Base-by-base conservation (phyloP, 495 filamentous ascomycete genomes). In the Lophiotrema nucula region DNA sequence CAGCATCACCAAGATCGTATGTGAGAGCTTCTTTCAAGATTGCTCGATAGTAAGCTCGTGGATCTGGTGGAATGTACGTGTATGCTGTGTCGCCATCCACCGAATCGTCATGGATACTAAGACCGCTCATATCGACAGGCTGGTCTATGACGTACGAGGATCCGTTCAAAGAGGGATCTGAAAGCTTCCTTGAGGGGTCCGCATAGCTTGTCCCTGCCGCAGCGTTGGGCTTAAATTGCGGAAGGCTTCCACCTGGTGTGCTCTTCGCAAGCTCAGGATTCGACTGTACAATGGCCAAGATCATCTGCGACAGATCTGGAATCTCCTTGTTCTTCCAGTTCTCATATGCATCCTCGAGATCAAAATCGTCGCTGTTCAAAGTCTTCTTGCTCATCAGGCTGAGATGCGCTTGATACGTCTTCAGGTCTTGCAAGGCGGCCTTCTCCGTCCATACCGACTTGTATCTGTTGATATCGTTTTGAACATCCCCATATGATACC, bases 61-160 rank as follows among this genome's bases (percentile, higher is more conserved):
- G 83, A 64, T 97, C 90, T 26, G 87, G 77, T 19, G 95, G 93
- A 42, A 96, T 95, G 66, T 89, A 99, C 8, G 86, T 90, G 70
- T 89, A 99, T 16, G 79, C 74, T 2, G 67, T 63, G 45, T 83
- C 81, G 27, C 78, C 79, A 45, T 82, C 77, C 64, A 1, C 69
- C 65, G 26, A 71, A 69, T 80, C 74, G 37, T 87, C 85, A 12
- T 82, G 77, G 2, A 92, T 72, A 19, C 81, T 86, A 53, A 90
- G 76, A 31, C 79, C 78, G 61, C 84, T 86, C 69, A 96, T 79
- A 73, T 90, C 90, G 44, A 90, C 77, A 6, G 87, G 82, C 60
- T 87, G 85, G 61, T 96, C 90, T 58, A 90, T 81, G 23, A 82
- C 79, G 72, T 88, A 88, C n/a, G 79, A 80, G 41, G 74, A 76